Percentiles rank a stretch among this genome's conserved stretches.
phyloP scores from a whole-genome alignment of 2,329 filamentous ascomycete species.

The Drechslera avenae region DNA sequence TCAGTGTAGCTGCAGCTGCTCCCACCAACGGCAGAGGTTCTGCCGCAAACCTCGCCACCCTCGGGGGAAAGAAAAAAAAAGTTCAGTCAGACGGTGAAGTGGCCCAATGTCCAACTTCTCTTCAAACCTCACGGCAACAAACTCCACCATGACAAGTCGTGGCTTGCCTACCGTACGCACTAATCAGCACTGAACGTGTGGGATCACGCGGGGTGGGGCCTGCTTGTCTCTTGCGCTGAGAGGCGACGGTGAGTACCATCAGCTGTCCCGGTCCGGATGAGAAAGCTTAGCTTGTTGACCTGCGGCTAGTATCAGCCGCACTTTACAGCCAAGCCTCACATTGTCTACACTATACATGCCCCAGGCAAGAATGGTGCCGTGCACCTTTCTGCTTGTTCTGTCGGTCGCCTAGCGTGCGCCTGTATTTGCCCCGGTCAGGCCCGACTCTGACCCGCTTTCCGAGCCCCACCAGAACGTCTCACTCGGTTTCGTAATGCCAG shows the following conservation, averaged over 20 bases:
- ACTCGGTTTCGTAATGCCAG: too few relatives aligned
- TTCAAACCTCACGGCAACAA: too few relatives aligned
- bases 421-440: too few relatives aligned
- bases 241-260: constrained; percentile 11
- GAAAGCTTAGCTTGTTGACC: constrained; percentile 10
- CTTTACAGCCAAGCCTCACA: too few relatives aligned
- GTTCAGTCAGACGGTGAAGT: constrained; percentile 38
- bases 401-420: too few relatives aligned
- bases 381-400: too few relatives aligned
- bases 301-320: neutral
- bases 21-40: constrained; percentile 12
- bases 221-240: constrained; percentile 3
- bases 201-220: neutral
- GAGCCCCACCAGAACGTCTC: too few relatives aligned
- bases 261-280: constrained; percentile 1
- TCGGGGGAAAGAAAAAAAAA: neutral
- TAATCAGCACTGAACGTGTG: constrained; percentile 21
- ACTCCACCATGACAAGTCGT: neutral
- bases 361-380: too few relatives aligned
- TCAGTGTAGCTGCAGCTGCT: constrained; percentile 6
- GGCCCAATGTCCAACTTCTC: too few relatives aligned
- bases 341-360: too few relatives aligned
- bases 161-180: constrained; percentile 2
- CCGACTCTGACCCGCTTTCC: too few relatives aligned
- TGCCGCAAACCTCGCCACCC: constrained; percentile 11